Conservation (phyloP, 192 early-diverging fungal genomes). For the Podila horticola region DNA sequence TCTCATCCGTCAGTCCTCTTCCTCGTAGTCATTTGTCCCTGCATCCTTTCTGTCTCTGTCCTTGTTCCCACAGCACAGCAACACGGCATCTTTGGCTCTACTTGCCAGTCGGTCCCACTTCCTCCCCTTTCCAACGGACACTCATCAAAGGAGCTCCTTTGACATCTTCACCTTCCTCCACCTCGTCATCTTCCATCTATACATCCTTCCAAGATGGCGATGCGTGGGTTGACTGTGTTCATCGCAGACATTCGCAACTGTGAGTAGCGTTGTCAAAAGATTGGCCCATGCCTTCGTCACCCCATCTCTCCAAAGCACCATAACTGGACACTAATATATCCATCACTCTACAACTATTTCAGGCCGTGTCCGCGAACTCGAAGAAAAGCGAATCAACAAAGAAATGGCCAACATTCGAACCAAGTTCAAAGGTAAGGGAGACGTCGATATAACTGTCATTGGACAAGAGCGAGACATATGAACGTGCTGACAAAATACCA, state of each 20-base stretch:
- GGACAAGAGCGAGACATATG: background rate
- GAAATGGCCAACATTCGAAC: conserved; percentile 99
- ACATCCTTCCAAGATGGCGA: conserved; percentile 50
- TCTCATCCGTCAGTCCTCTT: too few species aligned
- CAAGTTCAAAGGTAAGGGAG: conserved; percentile 91
- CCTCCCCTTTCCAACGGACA: background rate
- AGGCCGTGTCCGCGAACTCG: conserved; percentile 96
- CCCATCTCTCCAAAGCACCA: background rate
- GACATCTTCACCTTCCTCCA: background rate
- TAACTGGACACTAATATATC: background rate
- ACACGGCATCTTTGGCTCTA: too few species aligned
- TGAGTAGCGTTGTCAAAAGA: conserved; percentile 60
- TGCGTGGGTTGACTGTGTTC: conserved; percentile 95
- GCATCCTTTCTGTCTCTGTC: background rate
- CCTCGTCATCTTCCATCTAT: background rate
- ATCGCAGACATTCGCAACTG: conserved; percentile 99
- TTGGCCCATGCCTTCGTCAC: background rate
- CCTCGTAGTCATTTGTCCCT: background rate
- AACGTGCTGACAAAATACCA: background rate
- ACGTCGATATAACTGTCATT: background rate
- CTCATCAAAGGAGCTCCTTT: conserved; percentile 13
- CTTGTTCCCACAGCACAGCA: too few species aligned
- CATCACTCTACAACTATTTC: conserved; percentile 7
- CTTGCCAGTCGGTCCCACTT: too few species aligned
- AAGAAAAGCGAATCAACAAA: conserved; percentile 99